Conservation (phyloP, 768 basidiomycete species). For the Termitomyces sp. region DNA sequence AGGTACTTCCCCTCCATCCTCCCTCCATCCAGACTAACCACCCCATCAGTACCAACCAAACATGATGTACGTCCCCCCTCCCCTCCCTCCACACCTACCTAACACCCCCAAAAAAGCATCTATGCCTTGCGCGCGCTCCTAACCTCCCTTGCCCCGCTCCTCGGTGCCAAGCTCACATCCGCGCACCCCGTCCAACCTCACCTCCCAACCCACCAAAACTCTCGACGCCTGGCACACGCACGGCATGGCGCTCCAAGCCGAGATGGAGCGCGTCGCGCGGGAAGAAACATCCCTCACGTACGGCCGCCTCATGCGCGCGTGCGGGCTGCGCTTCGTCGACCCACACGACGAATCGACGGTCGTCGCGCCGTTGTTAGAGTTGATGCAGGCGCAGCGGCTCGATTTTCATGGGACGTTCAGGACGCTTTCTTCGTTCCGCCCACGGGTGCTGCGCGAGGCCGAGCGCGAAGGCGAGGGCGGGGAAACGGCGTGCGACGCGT, state of each 20-base stretch:
- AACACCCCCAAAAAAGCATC: slow-evolving; percentile 40
- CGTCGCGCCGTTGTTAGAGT: slow-evolving; percentile 62
- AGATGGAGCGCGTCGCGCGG: too few species aligned
- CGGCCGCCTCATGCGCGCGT: too few species aligned
- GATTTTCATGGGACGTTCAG: slow-evolving; percentile 91
- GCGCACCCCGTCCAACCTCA: too few species aligned
- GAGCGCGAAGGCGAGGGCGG: too few species aligned
- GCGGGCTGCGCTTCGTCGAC: slow-evolving; percentile 54
- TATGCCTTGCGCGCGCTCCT: slow-evolving; percentile 79
- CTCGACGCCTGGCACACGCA: too few species aligned
- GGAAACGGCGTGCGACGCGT: slow-evolving; percentile 35
- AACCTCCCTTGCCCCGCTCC: slow-evolving; percentile 75
- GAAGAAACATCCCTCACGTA: too few species aligned
- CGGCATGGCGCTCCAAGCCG: too few species aligned
- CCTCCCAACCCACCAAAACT: too few species aligned
- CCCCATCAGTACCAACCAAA: slow-evolving; percentile 62
- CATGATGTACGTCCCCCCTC: slow-evolving; percentile 56
- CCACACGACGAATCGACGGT: slow-evolving; percentile 55
- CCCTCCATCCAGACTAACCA: neutral
- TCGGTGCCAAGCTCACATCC: slow-evolving; percentile 78
- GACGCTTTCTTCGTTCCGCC: slow-evolving; percentile 56
- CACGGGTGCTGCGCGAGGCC: neutral
- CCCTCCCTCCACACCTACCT: neutral
- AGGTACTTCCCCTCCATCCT: neutral
- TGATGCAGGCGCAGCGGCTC: slow-evolving; percentile 67